Evolutionary conservation across 352 stramenopile species (phyloP).

Genomic region (Pelagophyceae sp.): DNA sequence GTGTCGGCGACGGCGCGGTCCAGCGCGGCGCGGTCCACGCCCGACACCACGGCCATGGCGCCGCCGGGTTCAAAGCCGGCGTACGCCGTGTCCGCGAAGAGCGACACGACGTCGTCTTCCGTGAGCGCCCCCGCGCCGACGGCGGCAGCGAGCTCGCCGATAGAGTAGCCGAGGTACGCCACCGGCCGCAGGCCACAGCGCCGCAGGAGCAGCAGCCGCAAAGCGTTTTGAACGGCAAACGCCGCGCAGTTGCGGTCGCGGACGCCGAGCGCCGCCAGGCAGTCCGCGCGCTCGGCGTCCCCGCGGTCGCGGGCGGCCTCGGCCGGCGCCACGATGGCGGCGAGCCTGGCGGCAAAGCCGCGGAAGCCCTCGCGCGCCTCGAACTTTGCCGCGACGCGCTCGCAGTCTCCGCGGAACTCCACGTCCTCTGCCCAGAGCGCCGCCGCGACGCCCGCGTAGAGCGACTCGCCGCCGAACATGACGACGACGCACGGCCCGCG

Average conservation of each 20-base stretch:
- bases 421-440: not conserved
- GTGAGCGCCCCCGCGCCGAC: not conserved
- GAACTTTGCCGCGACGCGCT: not conserved
- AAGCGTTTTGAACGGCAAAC: not conserved
- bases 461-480: conserved; percentile 3
- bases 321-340: not conserved
- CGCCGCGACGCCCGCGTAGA: not conserved
- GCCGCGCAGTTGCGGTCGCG: not conserved
- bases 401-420: not conserved
- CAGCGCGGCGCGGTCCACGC: not conserved
- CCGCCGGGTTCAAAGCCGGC: not conserved
- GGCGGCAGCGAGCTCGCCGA: conserved; percentile 8
- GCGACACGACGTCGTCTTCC: not conserved
- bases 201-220: not conserved
- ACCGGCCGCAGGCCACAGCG: not conserved
- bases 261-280: not conserved
- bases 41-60: not conserved
- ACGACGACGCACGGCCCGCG: not conserved
- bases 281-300: not conserved
- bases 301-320: not conserved
- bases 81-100: not conserved
- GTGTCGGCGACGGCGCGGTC: not conserved
- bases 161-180: not conserved
- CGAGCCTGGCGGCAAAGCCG: not conserved
- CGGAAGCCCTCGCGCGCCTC: not conserved